Percentiles rank a stretch among this genome's conserved stretches.
Evolutionary conservation across 345 rosid species (phyloP).

Genomic region (Arabidopsis thaliana): DNA sequence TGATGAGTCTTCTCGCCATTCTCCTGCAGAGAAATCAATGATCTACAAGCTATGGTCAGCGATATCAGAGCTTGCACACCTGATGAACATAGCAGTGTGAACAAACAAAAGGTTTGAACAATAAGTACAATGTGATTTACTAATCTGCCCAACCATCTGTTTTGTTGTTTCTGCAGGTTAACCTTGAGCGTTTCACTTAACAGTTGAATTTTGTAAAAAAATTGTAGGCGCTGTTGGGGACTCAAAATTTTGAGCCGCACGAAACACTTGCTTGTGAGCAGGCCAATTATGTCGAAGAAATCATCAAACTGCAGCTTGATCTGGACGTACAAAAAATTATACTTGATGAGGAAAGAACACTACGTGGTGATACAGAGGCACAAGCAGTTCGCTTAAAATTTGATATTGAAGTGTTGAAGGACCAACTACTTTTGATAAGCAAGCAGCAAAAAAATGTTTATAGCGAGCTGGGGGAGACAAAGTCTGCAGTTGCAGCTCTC

Average conservation of each 20-base stretch:
- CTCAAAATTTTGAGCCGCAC: constrained; percentile 38
- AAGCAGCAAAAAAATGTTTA: constrained; percentile 57
- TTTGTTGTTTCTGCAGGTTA: constrained; percentile 22
- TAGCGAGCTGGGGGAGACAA: constrained; percentile 64
- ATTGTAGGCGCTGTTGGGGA: constrained; percentile 46
- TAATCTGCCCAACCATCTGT: constrained; percentile 27
- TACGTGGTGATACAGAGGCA: constrained; percentile 55
- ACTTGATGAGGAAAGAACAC: constrained; percentile 78
- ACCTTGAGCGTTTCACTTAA: constrained; percentile 29
- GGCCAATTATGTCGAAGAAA: constrained; percentile 60
- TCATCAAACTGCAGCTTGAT: constrained; percentile 85
- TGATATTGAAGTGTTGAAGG: constrained; percentile 60
- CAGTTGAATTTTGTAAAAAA: constrained; percentile 19
- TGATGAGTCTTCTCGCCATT: constrained; percentile 29
- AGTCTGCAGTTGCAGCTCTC: constrained; percentile 75
- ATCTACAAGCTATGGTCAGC: constrained; percentile 57
- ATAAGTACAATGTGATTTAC: constrained; percentile 23
- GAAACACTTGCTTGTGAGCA: constrained; percentile 43
- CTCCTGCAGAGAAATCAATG: constrained; percentile 71
- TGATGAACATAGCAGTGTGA: constrained; percentile 40
- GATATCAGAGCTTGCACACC: constrained; percentile 47
- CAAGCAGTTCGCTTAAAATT: constrained; percentile 50
- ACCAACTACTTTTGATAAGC: constrained; percentile 40
- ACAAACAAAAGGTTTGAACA: constrained; percentile 50
- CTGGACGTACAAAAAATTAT: constrained; percentile 79